Evolutionary conservation across 140 eudicot genomes (phyloP).

Genomic region (Cichorium intybus): DNA sequence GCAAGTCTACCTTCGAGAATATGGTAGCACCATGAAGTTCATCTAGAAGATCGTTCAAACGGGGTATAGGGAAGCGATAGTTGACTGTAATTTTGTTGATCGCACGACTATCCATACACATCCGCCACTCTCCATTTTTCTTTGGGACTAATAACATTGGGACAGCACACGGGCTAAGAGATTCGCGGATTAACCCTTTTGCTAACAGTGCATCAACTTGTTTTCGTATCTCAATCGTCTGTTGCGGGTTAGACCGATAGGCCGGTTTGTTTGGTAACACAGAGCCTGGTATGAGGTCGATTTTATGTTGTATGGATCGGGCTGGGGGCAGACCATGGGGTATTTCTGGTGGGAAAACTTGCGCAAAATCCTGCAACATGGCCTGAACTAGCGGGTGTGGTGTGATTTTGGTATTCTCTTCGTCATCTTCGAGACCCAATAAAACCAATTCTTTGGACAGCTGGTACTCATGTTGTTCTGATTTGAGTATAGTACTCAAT

Average conservation of each 20-base stretch:
- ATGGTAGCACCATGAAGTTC: background rate
- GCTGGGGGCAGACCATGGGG: background rate
- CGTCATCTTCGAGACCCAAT: background rate
- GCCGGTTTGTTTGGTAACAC: background rate
- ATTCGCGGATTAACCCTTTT: background rate
- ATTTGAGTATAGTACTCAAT: background rate
- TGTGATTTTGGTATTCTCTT: background rate
- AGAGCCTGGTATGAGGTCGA: background rate
- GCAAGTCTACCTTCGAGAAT: background rate
- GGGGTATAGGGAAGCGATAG: background rate
- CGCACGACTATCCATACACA: background rate
- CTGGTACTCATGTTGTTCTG: background rate
- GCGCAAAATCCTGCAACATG: background rate
- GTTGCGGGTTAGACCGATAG: background rate
- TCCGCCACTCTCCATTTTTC: background rate
- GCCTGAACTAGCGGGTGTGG: background rate
- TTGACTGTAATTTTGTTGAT: background rate
- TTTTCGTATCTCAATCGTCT: background rate
- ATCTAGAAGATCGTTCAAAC: background rate
- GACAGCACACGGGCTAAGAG: conserved; percentile 1
- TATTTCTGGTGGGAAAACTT: background rate
- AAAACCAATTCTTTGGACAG: background rate
- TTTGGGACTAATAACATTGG: too few relatives aligned
- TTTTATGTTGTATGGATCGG: background rate
- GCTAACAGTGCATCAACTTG: background rate